Evolutionary conservation across 306 rosid genomes (phyloP).

Genomic region (Mimosa bimucronata): DNA sequence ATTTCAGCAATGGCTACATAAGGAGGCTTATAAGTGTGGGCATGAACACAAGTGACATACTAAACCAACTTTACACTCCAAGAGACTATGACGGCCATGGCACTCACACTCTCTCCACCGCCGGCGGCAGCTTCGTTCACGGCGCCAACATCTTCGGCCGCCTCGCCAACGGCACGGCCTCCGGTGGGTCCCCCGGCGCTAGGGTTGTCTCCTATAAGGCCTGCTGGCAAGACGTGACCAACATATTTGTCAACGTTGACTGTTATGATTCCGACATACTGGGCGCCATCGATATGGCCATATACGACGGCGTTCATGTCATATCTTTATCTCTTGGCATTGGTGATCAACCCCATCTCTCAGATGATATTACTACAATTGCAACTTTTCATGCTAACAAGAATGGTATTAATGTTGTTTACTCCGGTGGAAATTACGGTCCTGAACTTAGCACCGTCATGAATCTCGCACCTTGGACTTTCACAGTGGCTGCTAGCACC

Average conservation of each 20-base stretch:
- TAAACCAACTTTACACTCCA: background rate
- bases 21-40: too few relatives aligned
- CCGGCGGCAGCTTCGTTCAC: background rate
- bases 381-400: conserved; percentile 80
- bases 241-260: too few relatives aligned
- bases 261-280: conserved; percentile 60
- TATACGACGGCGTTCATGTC: conserved; percentile 80
- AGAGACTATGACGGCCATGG: background rate
- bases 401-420: conserved; percentile 75
- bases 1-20: background rate
- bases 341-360: conserved; percentile 24
- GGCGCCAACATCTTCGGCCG: background rate
- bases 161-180: background rate
- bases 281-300: conserved; percentile 79
- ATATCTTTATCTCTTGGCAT: conserved; percentile 79
- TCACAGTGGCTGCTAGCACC: conserved; percentile 87
- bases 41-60: background rate
- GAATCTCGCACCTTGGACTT: conserved; percentile 72
- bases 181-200: background rate
- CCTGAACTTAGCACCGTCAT: conserved; percentile 49
- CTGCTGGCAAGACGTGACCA: conserved; percentile 56
- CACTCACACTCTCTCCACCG: background rate
- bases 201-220: conserved; percentile 53
- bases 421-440: conserved; percentile 81
- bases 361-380: conserved; percentile 63